Conservation (phyloP, 495 filamentous ascomycete genomes). For the Corynascus novoguineensis region DNA sequence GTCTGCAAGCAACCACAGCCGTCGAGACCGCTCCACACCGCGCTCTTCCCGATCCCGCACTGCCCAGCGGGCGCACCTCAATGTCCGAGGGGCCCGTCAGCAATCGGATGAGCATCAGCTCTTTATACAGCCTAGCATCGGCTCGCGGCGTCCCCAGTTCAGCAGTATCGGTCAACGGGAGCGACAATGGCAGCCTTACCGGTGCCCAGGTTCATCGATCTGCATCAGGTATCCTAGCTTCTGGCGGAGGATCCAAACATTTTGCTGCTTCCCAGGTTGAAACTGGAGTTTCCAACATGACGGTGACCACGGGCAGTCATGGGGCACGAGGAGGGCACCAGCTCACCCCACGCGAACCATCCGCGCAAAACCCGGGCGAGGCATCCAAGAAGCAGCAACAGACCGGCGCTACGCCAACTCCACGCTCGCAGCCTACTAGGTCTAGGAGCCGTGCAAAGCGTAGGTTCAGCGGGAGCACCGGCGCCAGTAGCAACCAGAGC, state of each 20-base stretch:
- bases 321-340: conserved; percentile 35
- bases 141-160: conserved; percentile 45
- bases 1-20: conserved; percentile 28
- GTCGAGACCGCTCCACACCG: conserved; percentile 24
- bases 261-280: conserved; percentile 39
- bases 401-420: conserved; percentile 9
- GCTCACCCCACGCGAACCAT: conserved; percentile 40
- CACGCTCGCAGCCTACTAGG: conserved; percentile 45
- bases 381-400: conserved; percentile 24
- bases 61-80: conserved; percentile 39
- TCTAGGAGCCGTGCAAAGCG: conserved; percentile 70
- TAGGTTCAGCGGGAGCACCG: conserved; percentile 71
- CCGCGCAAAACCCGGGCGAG: conserved; percentile 33
- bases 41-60: conserved; percentile 42
- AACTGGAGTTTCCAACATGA: conserved; percentile 48
- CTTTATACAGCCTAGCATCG: conserved; percentile 58
- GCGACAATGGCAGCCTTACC: conserved; percentile 35
- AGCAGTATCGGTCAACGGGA: conserved; percentile 38
- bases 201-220: conserved; percentile 22
- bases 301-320: conserved; percentile 48
- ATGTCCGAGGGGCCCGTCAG: conserved; percentile 39
- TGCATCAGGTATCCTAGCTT: conserved; percentile 36
- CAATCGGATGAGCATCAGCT: conserved; percentile 61
- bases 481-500: conserved; percentile 61
- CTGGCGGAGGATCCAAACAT: conserved; percentile 29